Evolutionary conservation across 768 basidiomycete genomes (phyloP).

Genomic region (Mrakia blollopis): DNA sequence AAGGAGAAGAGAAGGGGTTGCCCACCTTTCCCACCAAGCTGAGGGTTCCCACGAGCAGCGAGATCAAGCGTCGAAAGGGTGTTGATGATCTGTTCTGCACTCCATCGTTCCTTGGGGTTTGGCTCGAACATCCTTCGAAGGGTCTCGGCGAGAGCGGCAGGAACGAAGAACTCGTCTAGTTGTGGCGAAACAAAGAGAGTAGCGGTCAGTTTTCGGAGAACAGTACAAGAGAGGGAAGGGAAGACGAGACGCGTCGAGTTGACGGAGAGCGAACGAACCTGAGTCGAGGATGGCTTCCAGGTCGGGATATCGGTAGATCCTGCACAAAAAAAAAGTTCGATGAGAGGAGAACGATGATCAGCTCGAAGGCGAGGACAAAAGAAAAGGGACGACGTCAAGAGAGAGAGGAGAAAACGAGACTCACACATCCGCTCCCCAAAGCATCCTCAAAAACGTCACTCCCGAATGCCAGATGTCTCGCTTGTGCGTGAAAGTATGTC

Average conservation of each 20-base stretch:
- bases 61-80: slow-evolving; percentile 28
- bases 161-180: slow-evolving; percentile 35
- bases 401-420: too few relatives aligned
- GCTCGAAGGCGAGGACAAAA: too few relatives aligned
- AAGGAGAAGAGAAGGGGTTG: too few relatives aligned
- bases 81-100: slow-evolving; percentile 38
- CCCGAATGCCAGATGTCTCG: slow-evolving; percentile 80
- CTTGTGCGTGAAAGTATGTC: slow-evolving; percentile 66
- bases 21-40: background rate
- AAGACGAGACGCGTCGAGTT: background rate
- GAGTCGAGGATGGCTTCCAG: slow-evolving; percentile 41
- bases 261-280: slow-evolving; percentile 33
- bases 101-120: slow-evolving; percentile 37
- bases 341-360: too few relatives aligned
- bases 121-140: slow-evolving; percentile 39
- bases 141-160: slow-evolving; percentile 35
- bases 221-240: background rate
- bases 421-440: slow-evolving; percentile 65
- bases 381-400: too few relatives aligned
- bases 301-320: slow-evolving; percentile 45
- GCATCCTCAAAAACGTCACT: slow-evolving; percentile 75
- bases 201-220: background rate
- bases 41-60: background rate
- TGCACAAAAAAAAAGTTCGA: too few relatives aligned
- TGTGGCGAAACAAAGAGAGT: background rate